A percentile compares a stretch with the other conserved stretches of the same genome.
Conservation (phyloP, 2,329 filamentous ascomycete genomes). For the Botrytis squamosa region DNA sequence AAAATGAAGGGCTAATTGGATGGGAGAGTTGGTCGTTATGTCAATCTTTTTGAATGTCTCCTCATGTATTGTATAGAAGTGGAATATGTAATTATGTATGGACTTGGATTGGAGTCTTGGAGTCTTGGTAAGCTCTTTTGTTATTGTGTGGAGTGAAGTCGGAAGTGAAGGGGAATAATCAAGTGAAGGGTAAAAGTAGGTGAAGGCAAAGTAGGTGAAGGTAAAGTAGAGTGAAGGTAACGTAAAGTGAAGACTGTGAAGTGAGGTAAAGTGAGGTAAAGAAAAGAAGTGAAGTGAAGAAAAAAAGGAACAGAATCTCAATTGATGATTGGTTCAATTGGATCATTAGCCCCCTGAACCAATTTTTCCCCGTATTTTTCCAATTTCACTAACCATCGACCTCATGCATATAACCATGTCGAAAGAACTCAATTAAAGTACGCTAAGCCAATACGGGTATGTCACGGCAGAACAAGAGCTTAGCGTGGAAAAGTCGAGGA, state of each 20-base stretch:
- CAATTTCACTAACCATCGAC: neutral
- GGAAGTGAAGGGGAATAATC: neutral
- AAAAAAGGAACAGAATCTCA: neutral
- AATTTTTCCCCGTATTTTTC: neutral
- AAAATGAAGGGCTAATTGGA: neutral
- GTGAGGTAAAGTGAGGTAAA: no score
- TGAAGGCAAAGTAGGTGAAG: neutral
- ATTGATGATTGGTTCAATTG: neutral
- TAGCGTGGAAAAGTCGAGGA: neutral
- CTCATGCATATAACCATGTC: neutral
- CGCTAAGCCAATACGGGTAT: neutral
- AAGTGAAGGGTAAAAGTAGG: neutral
- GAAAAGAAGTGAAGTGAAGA: neutral
- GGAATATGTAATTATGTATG: neutral
- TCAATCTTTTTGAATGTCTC: neutral
- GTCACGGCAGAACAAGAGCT: neutral
- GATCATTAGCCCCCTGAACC: neutral
- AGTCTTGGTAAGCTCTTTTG: neutral
- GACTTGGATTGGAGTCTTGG: neutral
- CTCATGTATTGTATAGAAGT: no score
- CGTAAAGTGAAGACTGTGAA: neutral
- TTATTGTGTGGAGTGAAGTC: neutral
- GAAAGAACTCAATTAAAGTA: neutral
- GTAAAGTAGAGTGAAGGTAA: no score
- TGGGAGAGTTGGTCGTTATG: neutral